Evolutionary conservation across 2,329 filamentous ascomycete genomes (phyloP).

Genomic region (Colletotrichum somersetense): DNA sequence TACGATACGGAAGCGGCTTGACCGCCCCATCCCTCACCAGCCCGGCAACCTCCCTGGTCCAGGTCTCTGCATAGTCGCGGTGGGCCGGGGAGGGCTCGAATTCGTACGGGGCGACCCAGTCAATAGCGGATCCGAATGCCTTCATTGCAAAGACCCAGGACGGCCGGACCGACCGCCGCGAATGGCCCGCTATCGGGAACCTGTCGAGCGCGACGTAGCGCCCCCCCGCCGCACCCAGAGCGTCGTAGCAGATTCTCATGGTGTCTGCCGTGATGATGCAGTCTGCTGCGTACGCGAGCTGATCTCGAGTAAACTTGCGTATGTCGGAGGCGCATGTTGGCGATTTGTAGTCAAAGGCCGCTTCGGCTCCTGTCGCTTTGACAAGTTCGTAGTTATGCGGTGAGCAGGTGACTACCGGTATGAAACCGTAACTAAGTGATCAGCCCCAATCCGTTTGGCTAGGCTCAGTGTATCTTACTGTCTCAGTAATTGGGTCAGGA

Average conservation of each 20-base stretch:
- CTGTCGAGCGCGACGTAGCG: constrained; percentile 53
- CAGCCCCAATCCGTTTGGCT: background rate
- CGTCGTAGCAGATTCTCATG: constrained; percentile 53
- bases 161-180: constrained; percentile 17
- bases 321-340: constrained; percentile 52
- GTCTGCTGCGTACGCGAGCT: constrained; percentile 57
- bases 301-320: constrained; percentile 52
- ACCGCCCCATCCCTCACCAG: background rate
- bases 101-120: constrained; percentile 26
- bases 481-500: constrained; percentile 49
- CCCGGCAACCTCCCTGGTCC: background rate
- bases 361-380: constrained; percentile 57
- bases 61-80: constrained; percentile 7
- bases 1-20: constrained; percentile 10
- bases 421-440: constrained; percentile 50
- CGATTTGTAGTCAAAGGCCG: constrained; percentile 59
- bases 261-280: constrained; percentile 54
- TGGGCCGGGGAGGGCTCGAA: background rate
- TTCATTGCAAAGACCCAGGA: constrained; percentile 17
- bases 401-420: constrained; percentile 60
- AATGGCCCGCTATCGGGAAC: constrained; percentile 17
- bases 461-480: background rate
- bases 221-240: constrained; percentile 54
- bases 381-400: constrained; percentile 57
- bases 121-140: constrained; percentile 20